Conservation (phyloP, 768 basidiomycete genomes). For the Myochromella boudieri region DNA sequence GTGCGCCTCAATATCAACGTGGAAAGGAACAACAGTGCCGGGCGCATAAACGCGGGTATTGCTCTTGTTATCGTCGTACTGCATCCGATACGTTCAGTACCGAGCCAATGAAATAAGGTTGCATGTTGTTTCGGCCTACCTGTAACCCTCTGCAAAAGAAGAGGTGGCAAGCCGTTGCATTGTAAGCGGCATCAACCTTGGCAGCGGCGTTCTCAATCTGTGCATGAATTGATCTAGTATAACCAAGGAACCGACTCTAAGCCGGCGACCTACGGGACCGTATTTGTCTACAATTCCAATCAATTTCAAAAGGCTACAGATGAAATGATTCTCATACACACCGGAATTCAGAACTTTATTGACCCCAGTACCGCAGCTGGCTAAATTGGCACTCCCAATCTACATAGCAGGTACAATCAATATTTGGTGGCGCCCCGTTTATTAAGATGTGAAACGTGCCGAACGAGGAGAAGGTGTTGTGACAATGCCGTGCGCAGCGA, state of each 20-base stretch:
- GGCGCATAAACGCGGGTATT: constrained; percentile 26
- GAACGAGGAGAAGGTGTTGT: constrained; percentile 28
- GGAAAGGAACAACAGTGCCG: constrained; percentile 30
- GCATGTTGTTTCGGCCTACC: constrained; percentile 13
- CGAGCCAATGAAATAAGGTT: too few species aligned
- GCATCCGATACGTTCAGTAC: neutral
- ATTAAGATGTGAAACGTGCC: constrained; percentile 13
- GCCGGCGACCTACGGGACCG: constrained; percentile 27
- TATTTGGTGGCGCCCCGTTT: neutral
- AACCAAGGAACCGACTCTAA: neutral
- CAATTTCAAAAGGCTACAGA: neutral
- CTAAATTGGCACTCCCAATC: constrained; percentile 28
- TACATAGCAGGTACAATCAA: constrained; percentile 7
- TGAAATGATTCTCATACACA: constrained; percentile 8
- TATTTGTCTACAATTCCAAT: constrained; percentile 20
- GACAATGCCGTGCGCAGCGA: constrained; percentile 26
- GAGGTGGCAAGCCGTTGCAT: constrained; percentile 31
- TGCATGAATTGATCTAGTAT: neutral
- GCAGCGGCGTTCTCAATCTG: constrained; percentile 32
- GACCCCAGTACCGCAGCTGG: constrained; percentile 30
- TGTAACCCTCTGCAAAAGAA: constrained; percentile 34
- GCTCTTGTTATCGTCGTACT: constrained; percentile 31
- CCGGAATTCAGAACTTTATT: constrained; percentile 28
- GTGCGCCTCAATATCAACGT: constrained; percentile 30
- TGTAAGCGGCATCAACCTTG: constrained; percentile 27